A percentile compares a stretch with the other conserved stretches of the same genome.
Conservation (phyloP, 176 grass and related monocot species). For the barley (Hordeum vulgare) region DNA sequence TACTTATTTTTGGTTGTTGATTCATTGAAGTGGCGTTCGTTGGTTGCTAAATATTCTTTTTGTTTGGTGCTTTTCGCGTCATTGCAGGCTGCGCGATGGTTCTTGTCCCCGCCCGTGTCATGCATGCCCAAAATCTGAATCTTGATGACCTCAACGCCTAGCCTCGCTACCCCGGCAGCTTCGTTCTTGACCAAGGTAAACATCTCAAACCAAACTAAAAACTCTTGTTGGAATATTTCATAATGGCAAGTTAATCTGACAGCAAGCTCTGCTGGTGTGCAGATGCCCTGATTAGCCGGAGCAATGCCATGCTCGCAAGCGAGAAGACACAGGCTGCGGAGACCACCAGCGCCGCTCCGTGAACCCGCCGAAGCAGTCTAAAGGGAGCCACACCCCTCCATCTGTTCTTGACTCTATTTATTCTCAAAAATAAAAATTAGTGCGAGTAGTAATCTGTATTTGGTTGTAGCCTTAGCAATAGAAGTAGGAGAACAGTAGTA, state of each 20-base stretch:
- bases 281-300: constrained; percentile 70
- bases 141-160: constrained; percentile 72
- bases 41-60: neutral
- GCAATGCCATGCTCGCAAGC: constrained; percentile 45
- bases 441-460: constrained; percentile 18
- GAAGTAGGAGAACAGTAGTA: constrained; percentile 18
- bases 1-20: neutral
- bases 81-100: constrained; percentile 68
- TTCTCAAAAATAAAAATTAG: constrained; percentile 20
- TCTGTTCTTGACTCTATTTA: neutral
- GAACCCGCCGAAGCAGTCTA: constrained; percentile 8
- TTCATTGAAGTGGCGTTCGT: neutral
- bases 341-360: no score
- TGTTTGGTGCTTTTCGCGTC: neutral
- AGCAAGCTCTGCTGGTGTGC: rapidly evolving
- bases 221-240: rapidly evolving
- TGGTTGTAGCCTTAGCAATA: constrained; percentile 32
- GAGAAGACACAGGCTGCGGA: constrained; percentile 4
- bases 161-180: constrained; percentile 52
- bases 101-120: constrained; percentile 76
- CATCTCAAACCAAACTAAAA: neutral
- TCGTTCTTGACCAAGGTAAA: constrained; percentile 51
- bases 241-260: neutral
- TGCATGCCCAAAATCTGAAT: constrained; percentile 79
- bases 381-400: no score